Evolutionary conservation across 2,329 filamentous ascomycete genomes (phyloP), one percentile per base, ranked within the genome.

Genomic region (Colletotrichum brevisporum): DNA sequence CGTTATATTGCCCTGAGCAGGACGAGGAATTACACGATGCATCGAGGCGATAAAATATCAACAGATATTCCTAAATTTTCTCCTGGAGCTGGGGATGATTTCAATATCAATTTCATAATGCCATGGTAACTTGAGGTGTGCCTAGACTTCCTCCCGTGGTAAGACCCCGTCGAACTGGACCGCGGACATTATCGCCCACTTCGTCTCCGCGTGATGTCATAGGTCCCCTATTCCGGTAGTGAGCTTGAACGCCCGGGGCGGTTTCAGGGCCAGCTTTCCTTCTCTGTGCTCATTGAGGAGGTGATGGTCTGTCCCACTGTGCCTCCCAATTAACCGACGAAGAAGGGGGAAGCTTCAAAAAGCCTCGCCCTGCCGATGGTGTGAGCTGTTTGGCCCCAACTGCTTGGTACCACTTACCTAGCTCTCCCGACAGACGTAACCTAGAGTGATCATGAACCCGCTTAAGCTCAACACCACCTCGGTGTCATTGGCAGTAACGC

Each of bases 401-500:
- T 24, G 52, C 16, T 36, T 36, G 31, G 31, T 36, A 36, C 31
- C 31, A 36, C 31, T 36, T 39, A 59, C 57, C 58, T 43, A 45
- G 21, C 21, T 24, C 21, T 24, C 53, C 26, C 36, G 13, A 18
- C 13, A 51, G 27, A 45, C 18, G 16, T 36, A 36, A 36, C 31
- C 31, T 36, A 10, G 31, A 36, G 52, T 15, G 5, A 92, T 54
- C 72, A 87, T 86, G 84, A 84, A 83, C 69, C 70, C 70, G 41
- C 61, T 71, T 15, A 77, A 77, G 63, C 88, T 96, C 75, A 95
- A 93, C 81, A 97, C 94, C 18, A 87, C 95, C 47, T 90, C 92
- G 15, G 91, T 98, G 69, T 90, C 91, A 66, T 88, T 94, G 72
- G 94, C 94, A 57, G 92, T 98, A 63, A 94, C 94, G 71, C 95